Base-by-base conservation (phyloP, 805 yeast species). In the Wickerhamiella occidentalis region DNA sequence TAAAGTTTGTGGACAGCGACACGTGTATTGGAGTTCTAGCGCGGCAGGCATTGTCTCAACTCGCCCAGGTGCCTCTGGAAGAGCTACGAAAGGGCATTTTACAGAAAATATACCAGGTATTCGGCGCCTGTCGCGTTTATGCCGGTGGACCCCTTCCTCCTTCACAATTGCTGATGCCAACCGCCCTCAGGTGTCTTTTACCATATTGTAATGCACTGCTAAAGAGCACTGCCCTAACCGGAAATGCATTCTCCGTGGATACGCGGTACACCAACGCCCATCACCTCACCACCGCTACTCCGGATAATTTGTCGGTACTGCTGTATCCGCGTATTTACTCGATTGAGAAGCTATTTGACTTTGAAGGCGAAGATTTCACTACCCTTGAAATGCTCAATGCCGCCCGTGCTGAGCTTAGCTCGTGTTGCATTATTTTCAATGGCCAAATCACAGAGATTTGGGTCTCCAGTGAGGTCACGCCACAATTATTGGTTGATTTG, bases 281-380 rank as follows among this genome's bases (percentile, higher is more conserved):
- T 52, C 65, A 69, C 42, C 67, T 85, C 60, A 68, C 74, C 56
- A 66, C 72, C 6, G 68, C 76, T 62, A 74, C 82, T 3, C 61
- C 81, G 13, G 78, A 75, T 19, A 71, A 72, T 46, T 67, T 88
- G 18, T 67, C 79, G 19, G 75, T 74, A 52, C 79, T 77, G 53
- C 69, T 92, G 35, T 92, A 88, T 59, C 97, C 98, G 1, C 78
- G 82, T 9, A 68, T 90, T 50, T 71, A 83, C 28, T 84, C 83
- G 36, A 63, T 90, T 22, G 95, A 87, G 61, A 71, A 75, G 2
- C 22, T 41, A 7, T 26, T 41, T 26, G 23, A 17, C 13, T 62
- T 38, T 51, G 54, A 50, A 4, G 48, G 38, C 17, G 74, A 61
- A 48, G 57, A 64, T 52, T 75, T 77, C 61, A 64, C 57, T n/a